phyloP scores from a whole-genome alignment of 306 rosid species.

The Calophaca sinica region DNA sequence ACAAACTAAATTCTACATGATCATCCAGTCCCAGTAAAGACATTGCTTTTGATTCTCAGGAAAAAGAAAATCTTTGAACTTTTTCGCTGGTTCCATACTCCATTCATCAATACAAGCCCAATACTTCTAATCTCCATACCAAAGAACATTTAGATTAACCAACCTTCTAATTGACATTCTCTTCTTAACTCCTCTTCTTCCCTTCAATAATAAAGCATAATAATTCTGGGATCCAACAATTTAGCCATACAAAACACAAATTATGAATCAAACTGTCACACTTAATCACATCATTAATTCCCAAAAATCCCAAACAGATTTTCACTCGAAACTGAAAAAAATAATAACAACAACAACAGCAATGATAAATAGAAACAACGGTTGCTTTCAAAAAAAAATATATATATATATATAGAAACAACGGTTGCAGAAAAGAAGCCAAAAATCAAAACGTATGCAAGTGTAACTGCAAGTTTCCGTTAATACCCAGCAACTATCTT shows the following conservation, averaged over 20 bases:
- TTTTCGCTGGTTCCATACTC: conserved; percentile 28
- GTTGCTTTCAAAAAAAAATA: too few species aligned
- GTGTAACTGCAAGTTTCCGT: conserved; percentile 43
- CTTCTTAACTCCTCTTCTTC: conserved; percentile 16
- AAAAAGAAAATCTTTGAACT: not conserved
- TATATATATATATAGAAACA: too few species aligned
- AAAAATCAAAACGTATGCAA: conserved; percentile 52
- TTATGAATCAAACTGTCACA: conserved; percentile 41
- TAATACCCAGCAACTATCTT: conserved; percentile 17
- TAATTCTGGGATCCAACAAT: conserved; percentile 42
- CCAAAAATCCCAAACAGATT: conserved; percentile 44
- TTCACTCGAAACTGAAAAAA: conserved; percentile 37
- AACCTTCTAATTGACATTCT: conserved; percentile 25
- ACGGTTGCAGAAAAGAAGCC: not conserved
- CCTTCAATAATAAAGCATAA: conserved; percentile 35
- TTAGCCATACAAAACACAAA: conserved; percentile 40
- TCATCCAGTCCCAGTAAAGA: conserved; percentile 4
- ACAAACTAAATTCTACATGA: conserved; percentile 7
- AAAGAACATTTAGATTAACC: conserved; percentile 10
- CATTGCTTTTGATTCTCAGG: conserved; percentile 3
- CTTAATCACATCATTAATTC: conserved; percentile 45
- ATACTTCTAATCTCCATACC: conserved; percentile 25
- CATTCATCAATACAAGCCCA: conserved; percentile 31
- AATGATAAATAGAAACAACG: conserved; percentile 33
- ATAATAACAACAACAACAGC: not conserved